Evolutionary conservation across 108 stramenopile genomes (phyloP).

Genomic region (Heterococcus sp.): DNA sequence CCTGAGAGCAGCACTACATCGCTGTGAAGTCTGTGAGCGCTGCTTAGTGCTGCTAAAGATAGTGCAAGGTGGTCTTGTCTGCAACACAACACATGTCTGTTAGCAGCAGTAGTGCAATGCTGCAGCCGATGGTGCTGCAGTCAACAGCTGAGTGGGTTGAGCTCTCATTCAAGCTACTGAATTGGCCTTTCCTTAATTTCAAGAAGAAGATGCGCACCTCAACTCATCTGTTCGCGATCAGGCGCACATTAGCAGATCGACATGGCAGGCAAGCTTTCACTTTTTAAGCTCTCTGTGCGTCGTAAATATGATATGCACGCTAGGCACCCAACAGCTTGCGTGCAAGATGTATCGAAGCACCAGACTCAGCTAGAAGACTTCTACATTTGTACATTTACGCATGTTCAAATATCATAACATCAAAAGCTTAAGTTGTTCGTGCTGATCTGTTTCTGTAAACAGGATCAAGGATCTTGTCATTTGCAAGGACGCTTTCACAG

Average conservation of each 20-base stretch:
- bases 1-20: background rate
- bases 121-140: background rate
- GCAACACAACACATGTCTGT: background rate
- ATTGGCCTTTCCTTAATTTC: background rate
- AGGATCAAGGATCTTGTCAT: constrained; percentile 9
- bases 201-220: background rate
- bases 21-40: no score
- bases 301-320: no score
- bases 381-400: no score
- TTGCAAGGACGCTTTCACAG: background rate
- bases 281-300: no score
- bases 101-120: background rate
- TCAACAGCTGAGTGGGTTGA: background rate
- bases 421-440: no score
- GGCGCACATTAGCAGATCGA: background rate
- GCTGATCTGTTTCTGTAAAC: no score
- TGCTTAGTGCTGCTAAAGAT: background rate
- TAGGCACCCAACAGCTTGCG: no score
- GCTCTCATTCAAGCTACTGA: background rate
- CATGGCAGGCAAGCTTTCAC: no score
- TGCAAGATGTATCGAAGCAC: no score
- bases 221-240: background rate
- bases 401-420: no score
- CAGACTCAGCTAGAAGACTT: no score
- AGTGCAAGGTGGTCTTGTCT: background rate